A percentile compares a stretch with the other conserved stretches of the same genome.
Evolutionary conservation across 1,284 basidiomycete genomes (phyloP).

Genomic region (Irpex sp.): DNA sequence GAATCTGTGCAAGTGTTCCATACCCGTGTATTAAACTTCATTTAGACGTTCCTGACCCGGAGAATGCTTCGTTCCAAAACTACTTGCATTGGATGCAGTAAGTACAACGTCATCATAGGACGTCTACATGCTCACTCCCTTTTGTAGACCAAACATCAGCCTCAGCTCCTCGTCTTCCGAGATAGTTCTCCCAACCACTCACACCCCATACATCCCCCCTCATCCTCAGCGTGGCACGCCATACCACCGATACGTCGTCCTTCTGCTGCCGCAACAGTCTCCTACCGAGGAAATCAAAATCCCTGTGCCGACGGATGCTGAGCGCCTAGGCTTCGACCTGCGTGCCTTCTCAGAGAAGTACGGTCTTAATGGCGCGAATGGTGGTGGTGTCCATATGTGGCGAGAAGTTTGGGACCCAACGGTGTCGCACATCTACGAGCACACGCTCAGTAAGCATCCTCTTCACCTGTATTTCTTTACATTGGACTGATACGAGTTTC

Average conservation of each 20-base stretch:
- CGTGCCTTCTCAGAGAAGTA: slow-evolving; percentile 57
- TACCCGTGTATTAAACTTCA: slow-evolving; percentile 48
- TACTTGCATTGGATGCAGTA: slow-evolving; percentile 89
- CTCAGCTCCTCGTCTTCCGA: slow-evolving; percentile 57
- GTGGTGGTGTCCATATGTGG: slow-evolving; percentile 83
- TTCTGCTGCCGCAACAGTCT: slow-evolving; percentile 71
- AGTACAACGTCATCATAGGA: slow-evolving; percentile 24
- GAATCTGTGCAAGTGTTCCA: slow-evolving; percentile 19
- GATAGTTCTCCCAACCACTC: slow-evolving; percentile 40
- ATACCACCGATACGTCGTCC: slow-evolving; percentile 81
- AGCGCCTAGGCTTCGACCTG: slow-evolving; percentile 61
- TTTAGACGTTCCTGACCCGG: slow-evolving; percentile 28
- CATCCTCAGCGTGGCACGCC: slow-evolving; percentile 83
- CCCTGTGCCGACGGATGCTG: slow-evolving; percentile 31
- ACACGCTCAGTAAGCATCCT: slow-evolving; percentile 64
- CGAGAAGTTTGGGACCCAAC: slow-evolving; percentile 71
- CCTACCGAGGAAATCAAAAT: slow-evolving; percentile 34
- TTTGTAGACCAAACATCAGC: slow-evolving; percentile 72
- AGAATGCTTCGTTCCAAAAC: slow-evolving; percentile 60
- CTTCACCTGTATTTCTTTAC: background rate
- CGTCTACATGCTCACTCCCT: slow-evolving; percentile 2
- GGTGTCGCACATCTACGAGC: slow-evolving; percentile 64
- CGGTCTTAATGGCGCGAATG: slow-evolving; percentile 47
- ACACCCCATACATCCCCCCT: slow-evolving; percentile 79
- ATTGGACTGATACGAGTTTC: slow-evolving; percentile 11